Evolutionary conservation across 2,329 filamentous ascomycete genomes (phyloP).

Genomic region (Calonectria pseudoreteaudii): DNA sequence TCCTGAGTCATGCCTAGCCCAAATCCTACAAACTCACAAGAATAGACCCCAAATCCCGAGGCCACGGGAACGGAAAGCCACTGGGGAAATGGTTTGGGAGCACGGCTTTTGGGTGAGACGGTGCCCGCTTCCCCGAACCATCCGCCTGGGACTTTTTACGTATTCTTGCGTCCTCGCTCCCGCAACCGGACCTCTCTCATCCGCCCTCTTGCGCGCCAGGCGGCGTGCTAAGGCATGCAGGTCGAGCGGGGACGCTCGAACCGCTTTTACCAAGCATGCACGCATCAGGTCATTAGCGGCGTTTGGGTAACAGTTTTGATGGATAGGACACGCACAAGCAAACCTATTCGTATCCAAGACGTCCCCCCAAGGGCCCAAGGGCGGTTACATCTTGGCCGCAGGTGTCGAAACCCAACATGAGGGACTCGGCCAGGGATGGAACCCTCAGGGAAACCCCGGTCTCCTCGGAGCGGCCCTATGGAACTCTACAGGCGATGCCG

Average conservation of each 20-base stretch:
- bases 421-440: background rate
- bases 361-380: background rate
- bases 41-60: conserved; percentile 6
- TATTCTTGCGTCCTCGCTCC: background rate
- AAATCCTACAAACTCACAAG: background rate
- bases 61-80: conserved; percentile 12
- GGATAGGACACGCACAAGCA: background rate
- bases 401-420: background rate
- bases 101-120: background rate
- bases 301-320: background rate
- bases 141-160: conserved; percentile 21
- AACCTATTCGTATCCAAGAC: background rate
- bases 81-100: background rate
- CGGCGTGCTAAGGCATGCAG: background rate
- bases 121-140: conserved; percentile 23
- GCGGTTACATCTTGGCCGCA: conserved; percentile 3
- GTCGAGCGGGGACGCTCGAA: background rate
- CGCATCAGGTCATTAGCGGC: conserved; percentile 11
- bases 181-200: background rate
- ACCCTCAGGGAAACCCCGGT: background rate
- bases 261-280: background rate
- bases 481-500: conserved; percentile 8
- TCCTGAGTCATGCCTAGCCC: background rate
- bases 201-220: background rate
- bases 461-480: background rate